Percentiles rank a stretch among this genome's conserved stretches.
These are phyloP conservation scores for Trametes cinnabarina DNA, from an alignment of 768 basidiomycete species.

Conservation along the genomic window DNA sequence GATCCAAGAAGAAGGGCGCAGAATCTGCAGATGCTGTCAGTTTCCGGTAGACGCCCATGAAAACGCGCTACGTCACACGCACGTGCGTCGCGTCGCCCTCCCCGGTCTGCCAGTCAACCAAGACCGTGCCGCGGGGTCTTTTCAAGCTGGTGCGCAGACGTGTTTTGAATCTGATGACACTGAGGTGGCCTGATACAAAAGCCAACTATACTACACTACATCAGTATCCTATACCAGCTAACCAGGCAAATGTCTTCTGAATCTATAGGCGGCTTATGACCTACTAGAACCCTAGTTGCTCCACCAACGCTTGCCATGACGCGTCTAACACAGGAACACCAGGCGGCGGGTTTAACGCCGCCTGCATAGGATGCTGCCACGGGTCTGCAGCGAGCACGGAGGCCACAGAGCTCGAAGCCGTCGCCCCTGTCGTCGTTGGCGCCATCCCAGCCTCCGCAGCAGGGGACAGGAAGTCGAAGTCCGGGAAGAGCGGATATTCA, in stretches of 20 bases:
- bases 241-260: neutral
- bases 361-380: constrained; percentile 5
- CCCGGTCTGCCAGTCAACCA: too few species aligned
- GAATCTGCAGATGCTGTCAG: neutral
- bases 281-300: constrained; percentile 56
- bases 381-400: neutral
- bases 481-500: constrained; percentile 11
- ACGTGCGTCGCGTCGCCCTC: constrained; percentile 15
- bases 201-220: too few species aligned
- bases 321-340: constrained; percentile 48
- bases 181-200: too few species aligned
- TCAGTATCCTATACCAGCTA: too few species aligned
- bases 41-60: neutral
- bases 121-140: too few species aligned
- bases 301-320: constrained; percentile 66
- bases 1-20: too few species aligned
- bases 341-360: constrained; percentile 7
- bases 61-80: constrained; percentile 24
- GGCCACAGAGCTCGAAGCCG: neutral
- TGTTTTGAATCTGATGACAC: too few species aligned
- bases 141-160: too few species aligned
- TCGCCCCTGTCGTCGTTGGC: neutral
- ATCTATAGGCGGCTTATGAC: neutral
- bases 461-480: constrained; percentile 8
- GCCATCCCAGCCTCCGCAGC: neutral